Percentiles rank a stretch among this genome's conserved stretches.
Evolutionary conservation across 345 rosid species (phyloP).

Genomic region (Arabis hirsuta): DNA sequence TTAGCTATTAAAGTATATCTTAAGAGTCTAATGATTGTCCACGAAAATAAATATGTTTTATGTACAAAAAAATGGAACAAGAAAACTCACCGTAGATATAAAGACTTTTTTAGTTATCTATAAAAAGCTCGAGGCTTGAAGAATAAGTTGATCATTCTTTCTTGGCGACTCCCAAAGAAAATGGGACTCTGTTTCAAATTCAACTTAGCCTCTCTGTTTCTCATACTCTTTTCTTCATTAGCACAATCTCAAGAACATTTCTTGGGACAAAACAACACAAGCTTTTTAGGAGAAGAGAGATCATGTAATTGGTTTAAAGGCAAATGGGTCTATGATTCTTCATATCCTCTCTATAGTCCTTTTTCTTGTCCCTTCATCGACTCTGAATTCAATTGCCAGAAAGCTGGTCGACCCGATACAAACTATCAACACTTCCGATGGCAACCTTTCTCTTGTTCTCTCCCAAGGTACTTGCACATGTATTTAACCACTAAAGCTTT

Average conservation of each 20-base stretch:
- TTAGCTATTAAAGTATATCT: conserved; percentile 25
- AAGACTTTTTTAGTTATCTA: conserved; percentile 1
- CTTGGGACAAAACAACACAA: conserved; percentile 40
- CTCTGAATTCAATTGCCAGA: conserved; percentile 72
- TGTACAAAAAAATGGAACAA: conserved; percentile 2
- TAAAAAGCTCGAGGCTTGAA: conserved; percentile 34
- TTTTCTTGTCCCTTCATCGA: conserved; percentile 67
- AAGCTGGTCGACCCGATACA: conserved; percentile 75
- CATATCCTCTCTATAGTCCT: conserved; percentile 75
- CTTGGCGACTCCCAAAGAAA: conserved; percentile 21
- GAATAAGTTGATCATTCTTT: conserved; percentile 39
- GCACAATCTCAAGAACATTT: conserved; percentile 41
- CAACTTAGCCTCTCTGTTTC: conserved; percentile 38
- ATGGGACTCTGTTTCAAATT: conserved; percentile 39
- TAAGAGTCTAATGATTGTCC: conserved; percentile 35
- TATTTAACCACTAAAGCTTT: conserved; percentile 1
- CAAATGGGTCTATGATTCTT: conserved; percentile 69
- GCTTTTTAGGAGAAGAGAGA: conserved; percentile 15
- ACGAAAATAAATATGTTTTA: conserved; percentile 5
- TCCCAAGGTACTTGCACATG: conserved; percentile 59
- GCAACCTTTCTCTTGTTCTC: conserved; percentile 68
- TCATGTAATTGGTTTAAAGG: conserved; percentile 65
- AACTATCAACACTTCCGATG: conserved; percentile 73
- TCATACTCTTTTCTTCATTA: conserved; percentile 38
- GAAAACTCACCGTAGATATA: conserved; percentile 17